phyloP scores from a whole-genome alignment of 805 yeast species.

The Sugiyamaella mastotermitis region DNA sequence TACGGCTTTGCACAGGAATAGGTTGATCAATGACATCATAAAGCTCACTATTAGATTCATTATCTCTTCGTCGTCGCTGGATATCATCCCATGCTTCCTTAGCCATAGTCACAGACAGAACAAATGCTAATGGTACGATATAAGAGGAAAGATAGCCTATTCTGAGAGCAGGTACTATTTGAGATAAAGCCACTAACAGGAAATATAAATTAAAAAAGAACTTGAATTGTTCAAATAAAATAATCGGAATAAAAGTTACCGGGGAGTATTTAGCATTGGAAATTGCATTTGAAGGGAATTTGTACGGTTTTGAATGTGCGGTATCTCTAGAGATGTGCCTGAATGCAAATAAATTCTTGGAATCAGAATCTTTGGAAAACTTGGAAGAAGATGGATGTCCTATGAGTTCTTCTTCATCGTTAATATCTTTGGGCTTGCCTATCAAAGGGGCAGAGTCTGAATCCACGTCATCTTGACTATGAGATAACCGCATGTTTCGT shows the following conservation, averaged over 20 bases:
- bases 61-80: conserved; percentile 82
- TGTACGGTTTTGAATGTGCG: conserved; percentile 14
- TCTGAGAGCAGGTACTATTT: conserved; percentile 78
- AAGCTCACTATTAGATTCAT: conserved; percentile 77
- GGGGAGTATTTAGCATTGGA: conserved; percentile 94
- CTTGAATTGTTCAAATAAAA: conserved; percentile 92
- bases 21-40: conserved; percentile 53
- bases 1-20: conserved; percentile 44
- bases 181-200: conserved; percentile 88
- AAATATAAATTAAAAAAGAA: conserved; percentile 93
- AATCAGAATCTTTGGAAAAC: too few species aligned
- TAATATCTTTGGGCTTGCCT: too few species aligned
- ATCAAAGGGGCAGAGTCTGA: too few species aligned
- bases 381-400: too few species aligned
- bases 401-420: too few species aligned
- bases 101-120: conserved; percentile 83
- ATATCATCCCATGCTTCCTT: conserved; percentile 96
- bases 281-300: conserved; percentile 62
- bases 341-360: too few species aligned
- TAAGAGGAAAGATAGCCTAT: conserved; percentile 93
- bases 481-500: conserved; percentile 3
- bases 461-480: conserved; percentile 2
- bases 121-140: conserved; percentile 91
- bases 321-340: conserved; percentile 5
- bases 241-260: conserved; percentile 77